Evolutionary conservation across 2,329 filamentous ascomycete genomes (phyloP).

Genomic region (Fusarium hostae): DNA sequence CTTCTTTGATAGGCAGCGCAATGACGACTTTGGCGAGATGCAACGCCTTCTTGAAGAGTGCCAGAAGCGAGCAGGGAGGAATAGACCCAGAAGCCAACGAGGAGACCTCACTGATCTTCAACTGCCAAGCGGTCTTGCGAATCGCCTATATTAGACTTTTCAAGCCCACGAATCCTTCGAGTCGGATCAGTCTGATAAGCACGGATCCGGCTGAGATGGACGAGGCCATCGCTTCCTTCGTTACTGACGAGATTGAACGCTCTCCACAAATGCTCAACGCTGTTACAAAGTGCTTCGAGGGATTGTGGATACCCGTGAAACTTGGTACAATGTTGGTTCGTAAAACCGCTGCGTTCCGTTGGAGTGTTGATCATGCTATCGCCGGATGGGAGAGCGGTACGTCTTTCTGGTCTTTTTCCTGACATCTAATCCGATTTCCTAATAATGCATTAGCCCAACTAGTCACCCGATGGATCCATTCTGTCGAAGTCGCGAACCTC

Average conservation of each 20-base stretch:
- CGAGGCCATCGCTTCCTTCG: neutral
- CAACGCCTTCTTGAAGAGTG: neutral
- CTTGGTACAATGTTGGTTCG: slow-evolving; percentile 22
- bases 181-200: neutral
- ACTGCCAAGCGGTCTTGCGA: slow-evolving; percentile 17
- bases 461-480: slow-evolving; percentile 26
- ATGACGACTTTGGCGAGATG: slow-evolving; percentile 7
- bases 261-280: slow-evolving; percentile 6
- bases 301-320: slow-evolving; percentile 11
- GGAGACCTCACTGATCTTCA: slow-evolving; percentile 8
- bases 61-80: too few species aligned
- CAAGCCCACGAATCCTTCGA: neutral
- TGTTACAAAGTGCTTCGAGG: slow-evolving; percentile 14
- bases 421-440: too few species aligned
- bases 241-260: neutral
- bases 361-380: slow-evolving; percentile 27
- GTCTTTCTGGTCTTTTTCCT: too few species aligned
- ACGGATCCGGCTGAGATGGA: neutral
- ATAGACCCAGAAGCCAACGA: too few species aligned
- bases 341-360: slow-evolving; percentile 29
- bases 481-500: slow-evolving; percentile 5
- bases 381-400: slow-evolving; percentile 29
- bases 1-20: neutral
- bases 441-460: slow-evolving; percentile 5
- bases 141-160: slow-evolving; percentile 22